A percentile compares a stretch with the other conserved stretches of the same genome.
Conservation (phyloP, 805 yeast genomes). For the Candida nonsorbophila region DNA sequence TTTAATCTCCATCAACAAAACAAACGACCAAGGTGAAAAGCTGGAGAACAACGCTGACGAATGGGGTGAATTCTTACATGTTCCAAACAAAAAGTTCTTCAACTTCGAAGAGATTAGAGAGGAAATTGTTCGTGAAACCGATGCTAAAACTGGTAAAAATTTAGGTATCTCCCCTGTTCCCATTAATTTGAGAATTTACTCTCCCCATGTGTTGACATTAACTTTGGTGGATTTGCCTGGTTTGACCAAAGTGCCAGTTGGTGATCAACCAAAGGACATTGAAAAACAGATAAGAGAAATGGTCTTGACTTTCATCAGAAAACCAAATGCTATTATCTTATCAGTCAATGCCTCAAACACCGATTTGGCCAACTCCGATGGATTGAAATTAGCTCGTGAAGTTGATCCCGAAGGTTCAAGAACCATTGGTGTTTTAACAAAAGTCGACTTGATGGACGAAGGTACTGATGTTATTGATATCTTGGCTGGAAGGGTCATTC, state of each 20-base stretch:
- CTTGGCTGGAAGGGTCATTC: slow-evolving; percentile 91
- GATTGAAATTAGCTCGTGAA: slow-evolving; percentile 92
- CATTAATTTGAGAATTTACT: slow-evolving; percentile 85
- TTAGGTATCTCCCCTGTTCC: slow-evolving; percentile 90
- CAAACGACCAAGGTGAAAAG: slow-evolving; percentile 39
- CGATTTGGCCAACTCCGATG: slow-evolving; percentile 95
- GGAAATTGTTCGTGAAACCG: slow-evolving; percentile 91
- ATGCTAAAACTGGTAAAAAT: slow-evolving; percentile 72
- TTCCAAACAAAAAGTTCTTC: slow-evolving; percentile 82
- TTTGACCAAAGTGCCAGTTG: slow-evolving; percentile 96
- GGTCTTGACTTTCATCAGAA: slow-evolving; percentile 87
- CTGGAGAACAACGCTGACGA: slow-evolving; percentile 74
- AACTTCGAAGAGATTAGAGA: slow-evolving; percentile 84
- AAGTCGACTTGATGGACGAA: slow-evolving; percentile 94
- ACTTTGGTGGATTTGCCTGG: slow-evolving; percentile 97
- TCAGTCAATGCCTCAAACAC: slow-evolving; percentile 96
- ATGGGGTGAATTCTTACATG: slow-evolving; percentile 97
- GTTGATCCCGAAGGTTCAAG: slow-evolving; percentile 96
- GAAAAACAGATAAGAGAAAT: slow-evolving; percentile 91
- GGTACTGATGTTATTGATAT: slow-evolving; percentile 97
- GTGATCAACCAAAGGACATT: slow-evolving; percentile 97
- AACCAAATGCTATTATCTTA: slow-evolving; percentile 90
- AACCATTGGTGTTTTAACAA: slow-evolving; percentile 95
- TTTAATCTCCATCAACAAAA: slow-evolving; percentile 40
- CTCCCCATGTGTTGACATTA: slow-evolving; percentile 90